These are phyloP conservation scores for Excoecaria agallocha DNA, from an alignment of 345 rosid genomes.

Conservation along the genomic window DNA sequence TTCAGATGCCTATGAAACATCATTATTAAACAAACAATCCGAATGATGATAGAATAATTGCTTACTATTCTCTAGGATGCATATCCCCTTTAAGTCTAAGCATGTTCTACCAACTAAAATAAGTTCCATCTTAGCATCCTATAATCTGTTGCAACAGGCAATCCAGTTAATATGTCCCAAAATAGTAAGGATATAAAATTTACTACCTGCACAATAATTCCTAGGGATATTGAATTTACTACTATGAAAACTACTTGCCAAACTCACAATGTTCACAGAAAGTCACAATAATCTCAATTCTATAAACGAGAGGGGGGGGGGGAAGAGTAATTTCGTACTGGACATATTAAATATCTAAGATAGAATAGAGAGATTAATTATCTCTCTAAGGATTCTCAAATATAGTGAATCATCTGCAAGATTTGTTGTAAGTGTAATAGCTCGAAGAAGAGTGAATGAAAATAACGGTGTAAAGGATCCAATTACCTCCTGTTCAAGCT, in stretches of 20 bases:
- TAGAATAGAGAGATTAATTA: not conserved
- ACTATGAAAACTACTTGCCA: not conserved
- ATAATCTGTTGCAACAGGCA: not conserved
- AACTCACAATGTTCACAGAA: not conserved
- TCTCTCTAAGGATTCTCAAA: not conserved
- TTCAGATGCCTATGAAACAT: constrained; percentile 64
- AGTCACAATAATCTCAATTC: not conserved
- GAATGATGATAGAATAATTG: constrained; percentile 3
- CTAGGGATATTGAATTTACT: not conserved
- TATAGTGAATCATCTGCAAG: not conserved
- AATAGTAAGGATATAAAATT: not conserved
- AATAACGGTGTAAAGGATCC: not conserved
- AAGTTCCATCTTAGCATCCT: not conserved
- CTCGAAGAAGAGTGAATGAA: not conserved
- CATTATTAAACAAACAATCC: constrained; percentile 13
- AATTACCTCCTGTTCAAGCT: constrained; percentile 85
- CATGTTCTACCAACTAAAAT: constrained; percentile 4
- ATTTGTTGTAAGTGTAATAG: not conserved
- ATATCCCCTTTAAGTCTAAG: too few species aligned
- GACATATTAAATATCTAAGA: too few species aligned
- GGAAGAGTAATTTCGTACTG: not conserved
- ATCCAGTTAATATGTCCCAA: not conserved
- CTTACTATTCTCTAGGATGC: constrained; percentile 3
- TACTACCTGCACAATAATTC: not conserved
- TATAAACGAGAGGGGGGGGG: too few species aligned